A percentile compares a stretch with the other conserved stretches of the same genome.
Evolutionary conservation across 176 grass and related monocot genomes (phyloP).

Genomic region (Tillandsia fasciculata): DNA sequence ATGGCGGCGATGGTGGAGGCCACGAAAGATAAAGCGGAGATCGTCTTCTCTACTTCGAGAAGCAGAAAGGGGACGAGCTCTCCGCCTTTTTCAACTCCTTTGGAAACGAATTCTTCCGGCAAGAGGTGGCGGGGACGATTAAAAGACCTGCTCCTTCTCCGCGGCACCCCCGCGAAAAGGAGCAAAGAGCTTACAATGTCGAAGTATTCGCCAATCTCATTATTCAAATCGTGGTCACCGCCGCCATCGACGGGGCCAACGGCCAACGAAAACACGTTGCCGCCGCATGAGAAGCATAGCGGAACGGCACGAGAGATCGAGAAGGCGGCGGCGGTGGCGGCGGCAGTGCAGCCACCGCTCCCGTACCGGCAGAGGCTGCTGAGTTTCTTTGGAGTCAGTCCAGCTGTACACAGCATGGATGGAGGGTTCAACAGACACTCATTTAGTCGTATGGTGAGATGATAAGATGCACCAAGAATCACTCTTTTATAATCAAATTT

Average conservation of each 20-base stretch:
- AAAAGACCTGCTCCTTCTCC: conserved; percentile 20
- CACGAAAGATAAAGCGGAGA: neutral
- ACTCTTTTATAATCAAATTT: too few relatives aligned
- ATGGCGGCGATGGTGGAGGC: conserved; percentile 6
- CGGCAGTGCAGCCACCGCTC: conserved; percentile 10
- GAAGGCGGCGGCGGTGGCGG: neutral
- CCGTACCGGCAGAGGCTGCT: conserved; percentile 23
- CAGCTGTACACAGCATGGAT: conserved; percentile 7
- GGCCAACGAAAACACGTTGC: neutral
- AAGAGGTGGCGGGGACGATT: conserved; percentile 17
- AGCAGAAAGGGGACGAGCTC: conserved; percentile 12
- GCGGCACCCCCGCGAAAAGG: conserved; percentile 12
- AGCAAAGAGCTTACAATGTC: conserved; percentile 16
- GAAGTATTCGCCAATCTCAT: conserved; percentile 6
- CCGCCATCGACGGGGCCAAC: neutral
- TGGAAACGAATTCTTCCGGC: neutral
- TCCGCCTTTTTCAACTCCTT: neutral
- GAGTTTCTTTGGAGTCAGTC: conserved; percentile 20
- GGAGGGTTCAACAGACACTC: conserved; percentile 9
- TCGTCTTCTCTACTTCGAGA: neutral
- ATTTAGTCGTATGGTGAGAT: neutral
- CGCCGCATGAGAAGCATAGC: conserved; percentile 16
- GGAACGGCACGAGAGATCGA: neutral
- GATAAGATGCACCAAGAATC: too few relatives aligned
- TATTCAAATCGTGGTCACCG: neutral